Conservation (phyloP, 371 early-diverging fungal genomes). For the Mucor circinelloides region DNA sequence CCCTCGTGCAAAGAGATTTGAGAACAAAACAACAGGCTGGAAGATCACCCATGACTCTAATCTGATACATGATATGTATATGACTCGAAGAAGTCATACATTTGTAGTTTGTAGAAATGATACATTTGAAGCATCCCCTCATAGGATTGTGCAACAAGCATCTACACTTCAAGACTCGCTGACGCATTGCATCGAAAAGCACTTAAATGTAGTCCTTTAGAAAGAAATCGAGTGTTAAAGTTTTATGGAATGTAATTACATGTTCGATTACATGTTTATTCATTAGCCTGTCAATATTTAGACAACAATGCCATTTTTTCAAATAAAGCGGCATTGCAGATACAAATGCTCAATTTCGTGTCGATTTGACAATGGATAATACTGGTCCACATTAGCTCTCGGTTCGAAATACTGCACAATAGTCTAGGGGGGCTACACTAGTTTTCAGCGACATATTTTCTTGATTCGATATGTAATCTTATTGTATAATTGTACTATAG, state of each 20-base stretch:
- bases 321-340: neutral
- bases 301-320: neutral
- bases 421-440: too few relatives aligned
- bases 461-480: too few relatives aligned
- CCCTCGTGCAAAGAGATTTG: neutral
- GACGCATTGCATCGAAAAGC: neutral
- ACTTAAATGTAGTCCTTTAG: neutral
- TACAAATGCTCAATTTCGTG: too few relatives aligned
- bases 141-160: neutral
- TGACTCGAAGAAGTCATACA: neutral
- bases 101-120: neutral
- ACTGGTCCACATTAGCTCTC: too few relatives aligned
- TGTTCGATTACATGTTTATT: neutral
- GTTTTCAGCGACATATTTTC: too few relatives aligned
- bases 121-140: neutral
- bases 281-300: neutral
- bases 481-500: too few relatives aligned
- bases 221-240: neutral
- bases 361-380: too few relatives aligned
- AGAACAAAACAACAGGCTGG: neutral
- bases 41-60: constrained; percentile 1
- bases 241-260: neutral
- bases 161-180: neutral
- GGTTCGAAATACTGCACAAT: too few relatives aligned
- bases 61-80: neutral